Conservation (phyloP, 1,284 basidiomycete genomes). For the Laetiporus sulphureus region DNA sequence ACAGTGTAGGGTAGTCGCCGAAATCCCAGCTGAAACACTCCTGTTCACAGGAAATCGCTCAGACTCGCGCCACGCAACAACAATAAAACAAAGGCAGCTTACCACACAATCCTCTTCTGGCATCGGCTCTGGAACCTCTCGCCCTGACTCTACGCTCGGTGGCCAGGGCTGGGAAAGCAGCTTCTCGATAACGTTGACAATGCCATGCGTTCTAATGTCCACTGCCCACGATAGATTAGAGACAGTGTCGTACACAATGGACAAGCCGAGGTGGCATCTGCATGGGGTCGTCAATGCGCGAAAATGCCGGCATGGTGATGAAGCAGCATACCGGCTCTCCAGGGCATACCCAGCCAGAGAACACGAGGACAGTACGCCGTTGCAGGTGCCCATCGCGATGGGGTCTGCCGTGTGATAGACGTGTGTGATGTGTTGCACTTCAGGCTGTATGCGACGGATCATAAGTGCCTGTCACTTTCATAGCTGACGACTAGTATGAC, state of each 20-base stretch:
- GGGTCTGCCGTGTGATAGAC: conserved; percentile 87
- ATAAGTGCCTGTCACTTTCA: not conserved
- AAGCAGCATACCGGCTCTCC: conserved; percentile 46
- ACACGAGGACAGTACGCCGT: conserved; percentile 68
- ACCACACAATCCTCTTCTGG: conserved; percentile 60
- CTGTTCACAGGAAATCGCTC: conserved; percentile 28
- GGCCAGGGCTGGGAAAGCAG: conserved; percentile 75
- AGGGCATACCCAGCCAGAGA: conserved; percentile 72
- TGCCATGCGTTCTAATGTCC: conserved; percentile 78
- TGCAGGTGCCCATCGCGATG: conserved; percentile 80
- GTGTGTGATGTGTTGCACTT: conserved; percentile 70
- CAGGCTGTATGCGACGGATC: conserved; percentile 39
- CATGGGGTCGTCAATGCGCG: not conserved
- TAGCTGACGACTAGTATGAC: conserved; percentile 15
- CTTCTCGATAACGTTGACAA: conserved; percentile 77
- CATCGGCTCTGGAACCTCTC: conserved; percentile 50
- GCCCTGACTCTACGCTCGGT: conserved; percentile 45
- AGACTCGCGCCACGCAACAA: not conserved
- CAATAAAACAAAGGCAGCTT: conserved; percentile 20
- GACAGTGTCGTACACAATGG: conserved; percentile 89
- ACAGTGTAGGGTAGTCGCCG: conserved; percentile 46
- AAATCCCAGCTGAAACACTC: conserved; percentile 74
- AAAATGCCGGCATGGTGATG: not conserved
- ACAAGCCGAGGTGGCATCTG: conserved; percentile 79
- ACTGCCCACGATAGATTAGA: conserved; percentile 79